A percentile compares a stretch with the other conserved stretches of the same genome.
Evolutionary conservation across 1,284 basidiomycete species (phyloP).

Genomic region (Trametes versicolor): DNA sequence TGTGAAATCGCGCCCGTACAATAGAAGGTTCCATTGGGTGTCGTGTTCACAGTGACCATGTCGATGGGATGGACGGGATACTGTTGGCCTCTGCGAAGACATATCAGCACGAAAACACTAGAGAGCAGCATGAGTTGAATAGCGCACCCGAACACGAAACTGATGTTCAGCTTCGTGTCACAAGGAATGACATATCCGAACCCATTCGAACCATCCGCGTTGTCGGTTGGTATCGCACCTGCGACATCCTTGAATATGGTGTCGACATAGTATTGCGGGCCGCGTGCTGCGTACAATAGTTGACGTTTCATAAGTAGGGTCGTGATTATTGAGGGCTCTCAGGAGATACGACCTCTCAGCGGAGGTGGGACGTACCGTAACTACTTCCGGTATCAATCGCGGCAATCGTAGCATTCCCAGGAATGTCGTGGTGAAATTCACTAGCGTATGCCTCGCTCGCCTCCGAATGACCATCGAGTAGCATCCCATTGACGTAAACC

Average conservation of each 20-base stretch:
- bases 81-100: constrained; percentile 7
- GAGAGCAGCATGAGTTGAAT: not conserved
- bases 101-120: not conserved
- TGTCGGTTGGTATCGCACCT: constrained; percentile 12
- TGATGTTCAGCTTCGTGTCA: constrained; percentile 28
- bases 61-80: constrained; percentile 29
- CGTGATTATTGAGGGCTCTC: too few species aligned
- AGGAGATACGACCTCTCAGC: too few species aligned
- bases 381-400: constrained; percentile 10
- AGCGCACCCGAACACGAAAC: constrained; percentile 25
- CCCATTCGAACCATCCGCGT: not conserved
- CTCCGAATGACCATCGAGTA: constrained; percentile 20
- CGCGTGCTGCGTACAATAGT: constrained; percentile 14
- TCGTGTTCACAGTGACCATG: not conserved
- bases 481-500: constrained; percentile 20
- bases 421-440: not conserved
- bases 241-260: constrained; percentile 28
- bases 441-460: not conserved
- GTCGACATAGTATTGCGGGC: constrained; percentile 28
- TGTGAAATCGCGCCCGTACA: constrained; percentile 1
- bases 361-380: not conserved
- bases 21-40: not conserved
- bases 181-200: constrained; percentile 21
- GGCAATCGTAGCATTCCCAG: not conserved
- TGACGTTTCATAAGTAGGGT: not conserved